Percentiles rank a stretch among this genome's conserved stretches.
Conservation (phyloP, 495 filamentous ascomycete species). For the Cladorrhinum samala region DNA sequence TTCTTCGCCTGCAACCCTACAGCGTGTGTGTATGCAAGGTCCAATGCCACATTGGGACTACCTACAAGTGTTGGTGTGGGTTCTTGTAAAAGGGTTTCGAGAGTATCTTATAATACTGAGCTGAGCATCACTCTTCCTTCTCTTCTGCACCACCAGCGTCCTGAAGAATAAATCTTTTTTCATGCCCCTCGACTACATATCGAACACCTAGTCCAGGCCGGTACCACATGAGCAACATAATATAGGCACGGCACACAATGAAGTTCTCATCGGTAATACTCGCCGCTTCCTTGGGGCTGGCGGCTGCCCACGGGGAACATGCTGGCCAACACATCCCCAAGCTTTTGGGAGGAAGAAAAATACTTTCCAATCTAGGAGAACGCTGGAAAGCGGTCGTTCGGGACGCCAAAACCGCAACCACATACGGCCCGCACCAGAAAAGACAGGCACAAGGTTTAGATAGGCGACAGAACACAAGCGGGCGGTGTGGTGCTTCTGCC, state of each 20-base stretch:
- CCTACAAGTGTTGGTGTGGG: constrained; percentile 10
- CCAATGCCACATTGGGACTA: constrained; percentile 7
- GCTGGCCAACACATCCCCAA: constrained; percentile 30
- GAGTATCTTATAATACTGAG: too few species aligned
- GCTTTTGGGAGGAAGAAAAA: constrained; percentile 30
- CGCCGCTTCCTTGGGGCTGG: constrained; percentile 20
- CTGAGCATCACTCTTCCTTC: too few species aligned
- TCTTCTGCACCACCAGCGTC: too few species aligned
- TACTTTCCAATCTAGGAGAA: constrained; percentile 24
- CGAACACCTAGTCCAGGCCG: too few species aligned
- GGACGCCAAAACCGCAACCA: neutral
- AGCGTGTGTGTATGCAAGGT: constrained; percentile 13
- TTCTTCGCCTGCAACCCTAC: constrained; percentile 19
- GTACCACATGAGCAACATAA: too few species aligned
- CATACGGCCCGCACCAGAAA: constrained; percentile 1
- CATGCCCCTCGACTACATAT: too few species aligned
- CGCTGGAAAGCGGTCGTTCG: constrained; percentile 8
- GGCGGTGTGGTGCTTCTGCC: constrained; percentile 32
- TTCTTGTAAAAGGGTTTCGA: constrained; percentile 11
- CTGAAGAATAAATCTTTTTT: too few species aligned
- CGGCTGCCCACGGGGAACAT: constrained; percentile 26
- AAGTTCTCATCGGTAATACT: constrained; percentile 27
- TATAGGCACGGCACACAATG: too few species aligned
- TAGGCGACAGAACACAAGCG: constrained; percentile 10
- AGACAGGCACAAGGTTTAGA: neutral